phyloP scores from a whole-genome alignment of 2,329 filamentous ascomycete species.

The Tolypocladium tropicale region DNA sequence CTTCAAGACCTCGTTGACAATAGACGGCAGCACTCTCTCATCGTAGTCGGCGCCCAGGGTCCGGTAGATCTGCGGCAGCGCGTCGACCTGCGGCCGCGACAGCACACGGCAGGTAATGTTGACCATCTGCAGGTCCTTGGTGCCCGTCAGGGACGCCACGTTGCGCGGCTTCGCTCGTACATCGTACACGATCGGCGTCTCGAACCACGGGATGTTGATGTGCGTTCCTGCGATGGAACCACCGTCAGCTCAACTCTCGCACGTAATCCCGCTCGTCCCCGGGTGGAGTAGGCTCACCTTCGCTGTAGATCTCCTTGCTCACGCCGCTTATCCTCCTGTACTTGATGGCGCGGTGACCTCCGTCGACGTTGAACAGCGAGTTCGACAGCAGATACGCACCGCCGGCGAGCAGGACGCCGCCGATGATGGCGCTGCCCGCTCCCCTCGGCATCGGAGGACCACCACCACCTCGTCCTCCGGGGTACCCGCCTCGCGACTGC shows the following conservation, averaged over 20 bases:
- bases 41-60: constrained; percentile 95
- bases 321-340: constrained; percentile 90
- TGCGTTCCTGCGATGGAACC: constrained; percentile 63
- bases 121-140: constrained; percentile 99
- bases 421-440: constrained; percentile 28
- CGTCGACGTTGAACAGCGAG: constrained; percentile 75
- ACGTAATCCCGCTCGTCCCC: not conserved
- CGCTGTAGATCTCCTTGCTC: constrained; percentile 87
- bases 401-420: constrained; percentile 33
- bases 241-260: constrained; percentile 5
- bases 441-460: constrained; percentile 31
- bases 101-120: constrained; percentile 99
- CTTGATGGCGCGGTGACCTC: constrained; percentile 98
- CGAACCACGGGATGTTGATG: constrained; percentile 90
- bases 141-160: constrained; percentile 92
- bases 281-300: constrained; percentile 50
- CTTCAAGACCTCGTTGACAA: constrained; percentile 98
- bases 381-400: constrained; percentile 44
- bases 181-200: constrained; percentile 93
- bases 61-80: constrained; percentile 92
- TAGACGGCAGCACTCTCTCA: constrained; percentile 90
- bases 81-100: constrained; percentile 76
- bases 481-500: constrained; percentile 30
- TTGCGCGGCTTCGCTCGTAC: constrained; percentile 96
- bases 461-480: constrained; percentile 30